Evolutionary conservation across 2,329 filamentous ascomycete species (phyloP).

Genomic region (Allantophomopsis cytisporea): DNA sequence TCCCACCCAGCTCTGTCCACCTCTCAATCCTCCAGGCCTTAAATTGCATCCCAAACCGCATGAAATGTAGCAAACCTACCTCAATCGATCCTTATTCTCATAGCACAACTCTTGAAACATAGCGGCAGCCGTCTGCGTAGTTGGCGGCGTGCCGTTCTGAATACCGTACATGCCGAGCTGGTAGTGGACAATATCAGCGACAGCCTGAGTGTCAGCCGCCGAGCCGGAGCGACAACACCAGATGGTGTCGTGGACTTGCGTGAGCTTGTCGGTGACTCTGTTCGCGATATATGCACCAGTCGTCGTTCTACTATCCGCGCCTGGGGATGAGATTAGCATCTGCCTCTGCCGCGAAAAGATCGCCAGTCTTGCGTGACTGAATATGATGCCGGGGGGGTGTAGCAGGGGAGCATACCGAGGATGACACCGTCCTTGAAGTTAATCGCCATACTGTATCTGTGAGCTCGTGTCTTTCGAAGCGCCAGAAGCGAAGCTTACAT

Average conservation of each 20-base stretch:
- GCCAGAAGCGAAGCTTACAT: slow-evolving; percentile 50
- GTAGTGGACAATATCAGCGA: slow-evolving; percentile 96
- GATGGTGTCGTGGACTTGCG: slow-evolving; percentile 95
- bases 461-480: slow-evolving; percentile 7
- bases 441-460: slow-evolving; percentile 72
- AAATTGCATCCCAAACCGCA: no score
- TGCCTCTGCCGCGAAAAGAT: slow-evolving; percentile 1
- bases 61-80: slow-evolving; percentile 37
- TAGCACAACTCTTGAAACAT: slow-evolving; percentile 99
- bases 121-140: slow-evolving; percentile 86
- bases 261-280: slow-evolving; percentile 98
- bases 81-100: slow-evolving; percentile 86
- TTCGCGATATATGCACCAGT: slow-evolving; percentile 98
- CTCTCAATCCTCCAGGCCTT: no score
- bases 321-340: slow-evolving; percentile 22
- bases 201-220: slow-evolving; percentile 92
- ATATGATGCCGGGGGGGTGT: no score
- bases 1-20: no score
- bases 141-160: slow-evolving; percentile 78
- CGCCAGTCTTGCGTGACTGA: no score
- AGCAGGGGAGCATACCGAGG: slow-evolving; percentile 45
- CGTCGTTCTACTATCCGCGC: slow-evolving; percentile 93
- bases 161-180: slow-evolving; percentile 88
- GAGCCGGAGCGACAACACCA: slow-evolving; percentile 99
- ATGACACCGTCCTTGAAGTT: slow-evolving; percentile 99